Base-by-base conservation (phyloP, 2,329 filamentous ascomycete genomes). In the Pseudogymnoascus sp. region DNA sequence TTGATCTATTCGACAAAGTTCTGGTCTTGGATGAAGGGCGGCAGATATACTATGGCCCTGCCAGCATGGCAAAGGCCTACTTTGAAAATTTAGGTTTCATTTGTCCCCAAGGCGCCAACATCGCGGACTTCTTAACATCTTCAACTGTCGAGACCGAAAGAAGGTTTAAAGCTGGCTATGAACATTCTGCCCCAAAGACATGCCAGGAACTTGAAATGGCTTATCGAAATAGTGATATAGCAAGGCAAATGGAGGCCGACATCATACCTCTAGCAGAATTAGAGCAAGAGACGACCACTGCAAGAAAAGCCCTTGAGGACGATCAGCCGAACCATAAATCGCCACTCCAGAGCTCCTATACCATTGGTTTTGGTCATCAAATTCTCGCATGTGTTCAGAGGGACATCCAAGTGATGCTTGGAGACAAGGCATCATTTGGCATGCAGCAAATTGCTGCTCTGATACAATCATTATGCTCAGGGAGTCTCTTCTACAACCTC, bases 1-100 rank as follows among this genome's bases (percentile, higher is more conserved):
- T 88, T 71, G 77, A 87, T 26, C 78, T 86, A 0, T 89, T 90
- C 70, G 86, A 90, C 71, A 90, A 89, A 70, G 86, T 89, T 0
- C 76, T 89, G 0, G 81, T 90, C 7, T 78, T 90, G 3, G 86
- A 89, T 59, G 81, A 85, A 64, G 87, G 87, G 56, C 83, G 85
- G 65, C 73, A 89, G 68, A 79, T 88, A 56, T 90, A 81, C 75
- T 89, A 87, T 67, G 87, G 87, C 0, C 80, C 85, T 0, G 76
- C 79, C 66, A 74, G 78, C 5, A 77, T 86, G 65, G 87, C 87
- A 0, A 75, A 79, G 4, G 82, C 83, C 0, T 90, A 86, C 69
- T 86, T 90, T 80, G 85, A 88, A 68, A 73, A 77, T 0, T 74
- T 86, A 1, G 87, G 87, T 0, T 89, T 90, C 68, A 68, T 84